These are phyloP conservation scores for Dictyostelium brefeldianum DNA, from an alignment of 78 protist genomes.

Conservation along the genomic window DNA sequence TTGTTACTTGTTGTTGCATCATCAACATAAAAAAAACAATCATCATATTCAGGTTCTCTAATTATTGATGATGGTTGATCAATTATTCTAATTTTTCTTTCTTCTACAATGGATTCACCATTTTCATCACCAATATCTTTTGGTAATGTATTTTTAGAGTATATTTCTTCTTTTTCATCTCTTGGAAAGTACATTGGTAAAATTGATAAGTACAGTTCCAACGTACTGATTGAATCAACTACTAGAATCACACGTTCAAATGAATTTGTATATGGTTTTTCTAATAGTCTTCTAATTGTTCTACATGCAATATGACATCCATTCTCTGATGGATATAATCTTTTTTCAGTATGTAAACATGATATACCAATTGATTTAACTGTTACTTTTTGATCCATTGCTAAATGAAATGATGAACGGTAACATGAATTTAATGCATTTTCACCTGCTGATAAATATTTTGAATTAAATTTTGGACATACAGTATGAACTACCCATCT, in stretches of 20 bases:
- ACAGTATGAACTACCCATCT: constrained; percentile 32
- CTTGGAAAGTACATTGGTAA: constrained; percentile 69
- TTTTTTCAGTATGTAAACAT: constrained; percentile 4
- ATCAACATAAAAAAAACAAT: neutral
- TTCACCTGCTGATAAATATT: constrained; percentile 49
- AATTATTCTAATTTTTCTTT: constrained; percentile 29
- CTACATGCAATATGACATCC: constrained; percentile 53
- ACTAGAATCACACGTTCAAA: constrained; percentile 10
- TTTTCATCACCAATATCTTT: constrained; percentile 33
- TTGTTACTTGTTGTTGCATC: neutral
- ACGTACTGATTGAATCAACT: neutral
- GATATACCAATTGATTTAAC: constrained; percentile 26
- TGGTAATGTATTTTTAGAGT: constrained; percentile 20
- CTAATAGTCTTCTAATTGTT: constrained; percentile 30
- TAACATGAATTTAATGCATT: constrained; percentile 62
- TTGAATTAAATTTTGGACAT: constrained; percentile 45
- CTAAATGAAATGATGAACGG: constrained; percentile 28
- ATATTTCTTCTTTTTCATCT: neutral
- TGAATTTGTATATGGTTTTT: neutral
- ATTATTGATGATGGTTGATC: constrained; percentile 1
- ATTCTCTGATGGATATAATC: neutral
- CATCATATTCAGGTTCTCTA: constrained; percentile 43
- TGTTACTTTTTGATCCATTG: neutral
- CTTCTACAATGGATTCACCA: constrained; percentile 35
- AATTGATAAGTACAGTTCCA: constrained; percentile 11